Evolutionary conservation across 2,329 filamentous ascomycete species (phyloP).

Genomic region (Biscogniauxia sp.): DNA sequence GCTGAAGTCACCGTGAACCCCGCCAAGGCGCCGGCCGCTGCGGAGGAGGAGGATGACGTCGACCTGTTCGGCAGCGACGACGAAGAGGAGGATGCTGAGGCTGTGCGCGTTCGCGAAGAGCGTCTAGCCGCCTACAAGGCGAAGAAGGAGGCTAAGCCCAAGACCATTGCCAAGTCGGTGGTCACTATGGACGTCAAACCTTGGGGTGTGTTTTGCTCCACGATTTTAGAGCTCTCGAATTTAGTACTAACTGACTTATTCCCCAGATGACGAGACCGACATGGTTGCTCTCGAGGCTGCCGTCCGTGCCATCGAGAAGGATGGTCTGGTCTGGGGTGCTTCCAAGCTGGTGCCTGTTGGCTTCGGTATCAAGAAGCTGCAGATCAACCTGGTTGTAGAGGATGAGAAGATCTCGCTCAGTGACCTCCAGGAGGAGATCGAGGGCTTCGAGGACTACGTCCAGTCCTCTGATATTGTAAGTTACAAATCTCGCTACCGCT

Average conservation of each 20-base stretch:
- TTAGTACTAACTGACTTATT: slow-evolving; percentile 8
- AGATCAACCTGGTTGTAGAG: slow-evolving; percentile 97
- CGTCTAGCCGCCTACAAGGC: slow-evolving; percentile 89
- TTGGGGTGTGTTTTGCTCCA: slow-evolving; percentile 69
- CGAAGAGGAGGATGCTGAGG: slow-evolving; percentile 91
- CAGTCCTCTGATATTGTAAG: slow-evolving; percentile 85
- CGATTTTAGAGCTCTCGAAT: not conserved
- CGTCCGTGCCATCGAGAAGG: slow-evolving; percentile 82
- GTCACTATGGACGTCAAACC: slow-evolving; percentile 97
- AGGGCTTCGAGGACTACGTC: slow-evolving; percentile 86
- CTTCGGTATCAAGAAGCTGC: slow-evolving; percentile 98
- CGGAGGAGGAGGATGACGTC: slow-evolving; percentile 79
- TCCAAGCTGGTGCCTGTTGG: slow-evolving; percentile 87
- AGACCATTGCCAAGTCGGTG: slow-evolving; percentile 92
- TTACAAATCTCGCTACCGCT: slow-evolving; percentile 4
- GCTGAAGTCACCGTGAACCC: slow-evolving; percentile 78
- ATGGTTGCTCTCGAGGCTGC: slow-evolving; percentile 77
- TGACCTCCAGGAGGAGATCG: slow-evolving; percentile 83
- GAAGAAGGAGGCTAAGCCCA: slow-evolving; percentile 94
- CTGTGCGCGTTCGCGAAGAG: slow-evolving; percentile 79
- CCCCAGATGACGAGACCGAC: slow-evolving; percentile 84
- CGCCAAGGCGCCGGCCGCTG: slow-evolving; percentile 71
- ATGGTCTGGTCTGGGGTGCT: slow-evolving; percentile 94
- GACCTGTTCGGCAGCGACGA: slow-evolving; percentile 92
- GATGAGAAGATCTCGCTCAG: slow-evolving; percentile 90